A percentile compares a stretch with the other conserved stretches of the same genome.
These are phyloP conservation scores for Aspergillus sp. DNA, from an alignment of 2,329 filamentous ascomycete genomes.

Conservation along the genomic window DNA sequence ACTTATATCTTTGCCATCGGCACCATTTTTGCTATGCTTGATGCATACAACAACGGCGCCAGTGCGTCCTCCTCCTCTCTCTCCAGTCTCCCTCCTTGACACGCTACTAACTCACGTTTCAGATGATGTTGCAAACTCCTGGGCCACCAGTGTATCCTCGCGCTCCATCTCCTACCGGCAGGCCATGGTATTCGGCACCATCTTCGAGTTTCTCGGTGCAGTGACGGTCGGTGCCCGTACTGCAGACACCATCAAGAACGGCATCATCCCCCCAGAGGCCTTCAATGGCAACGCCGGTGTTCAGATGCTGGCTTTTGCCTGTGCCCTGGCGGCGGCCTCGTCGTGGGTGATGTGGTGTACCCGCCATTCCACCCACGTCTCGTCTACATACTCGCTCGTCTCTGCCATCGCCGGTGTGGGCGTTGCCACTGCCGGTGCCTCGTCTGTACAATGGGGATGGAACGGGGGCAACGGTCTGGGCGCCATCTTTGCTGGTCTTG, in stretches of 20 bases:
- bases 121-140: constrained; percentile 79
- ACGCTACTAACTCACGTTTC: too few relatives aligned
- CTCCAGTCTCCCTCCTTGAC: too few relatives aligned
- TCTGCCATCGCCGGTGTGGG: constrained; percentile 69
- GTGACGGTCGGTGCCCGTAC: constrained; percentile 68
- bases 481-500: constrained; percentile 63
- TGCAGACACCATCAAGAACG: constrained; percentile 77
- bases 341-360: constrained; percentile 81
- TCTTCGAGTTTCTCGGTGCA: constrained; percentile 69
- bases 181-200: constrained; percentile 51
- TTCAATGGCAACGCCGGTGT: constrained; percentile 64
- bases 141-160: constrained; percentile 80
- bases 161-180: constrained; percentile 53
- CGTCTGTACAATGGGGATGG: constrained; percentile 68
- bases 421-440: constrained; percentile 64
- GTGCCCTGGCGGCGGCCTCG: constrained; percentile 33
- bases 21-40: constrained; percentile 73
- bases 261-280: constrained; percentile 62
- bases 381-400: constrained; percentile 70
- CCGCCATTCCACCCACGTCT: constrained; percentile 69
- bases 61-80: constrained; percentile 37
- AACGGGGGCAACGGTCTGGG: constrained; percentile 66
- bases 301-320: constrained; percentile 60
- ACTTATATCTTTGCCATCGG: constrained; percentile 73
- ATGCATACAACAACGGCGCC: constrained; percentile 77